These are phyloP conservation scores for Tylopilus rubrobrunneus DNA, from an alignment of 768 basidiomycete genomes.

Conservation along the genomic window DNA sequence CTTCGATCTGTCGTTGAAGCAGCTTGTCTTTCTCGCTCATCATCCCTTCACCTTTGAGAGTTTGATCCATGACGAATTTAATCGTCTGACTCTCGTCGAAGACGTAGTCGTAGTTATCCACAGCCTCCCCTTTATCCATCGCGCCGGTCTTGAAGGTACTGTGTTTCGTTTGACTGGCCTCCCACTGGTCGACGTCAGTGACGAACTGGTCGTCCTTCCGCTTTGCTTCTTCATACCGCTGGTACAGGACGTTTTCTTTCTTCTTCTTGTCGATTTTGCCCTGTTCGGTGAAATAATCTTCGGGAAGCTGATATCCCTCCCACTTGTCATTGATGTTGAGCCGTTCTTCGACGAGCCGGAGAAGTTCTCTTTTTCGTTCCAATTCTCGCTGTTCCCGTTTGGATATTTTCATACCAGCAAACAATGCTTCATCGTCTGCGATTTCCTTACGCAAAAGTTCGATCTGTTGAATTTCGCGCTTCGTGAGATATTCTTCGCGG, in stretches of 20 bases:
- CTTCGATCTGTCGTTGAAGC: constrained; percentile 84
- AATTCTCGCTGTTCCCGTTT: constrained; percentile 78
- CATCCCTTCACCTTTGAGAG: constrained; percentile 59
- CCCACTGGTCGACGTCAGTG: constrained; percentile 98
- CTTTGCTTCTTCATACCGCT: constrained; percentile 92
- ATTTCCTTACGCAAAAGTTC: constrained; percentile 92
- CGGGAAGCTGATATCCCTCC: constrained; percentile 95
- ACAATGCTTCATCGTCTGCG: constrained; percentile 88
- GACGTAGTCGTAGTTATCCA: constrained; percentile 93
- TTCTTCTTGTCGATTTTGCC: constrained; percentile 98
- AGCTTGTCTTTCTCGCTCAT: constrained; percentile 85
- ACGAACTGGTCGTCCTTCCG: constrained; percentile 92
- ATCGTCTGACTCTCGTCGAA: constrained; percentile 98
- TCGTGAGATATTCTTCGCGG: constrained; percentile 93
- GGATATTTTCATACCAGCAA: constrained; percentile 86
- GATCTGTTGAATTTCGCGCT: constrained; percentile 94
- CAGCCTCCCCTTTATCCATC: constrained; percentile 78
- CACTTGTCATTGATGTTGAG: constrained; percentile 92
- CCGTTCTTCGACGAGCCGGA: constrained; percentile 90
- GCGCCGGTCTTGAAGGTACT: constrained; percentile 91
- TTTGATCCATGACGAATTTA: constrained; percentile 85
- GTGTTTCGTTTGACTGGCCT: constrained; percentile 83
- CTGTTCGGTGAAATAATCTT: constrained; percentile 97
- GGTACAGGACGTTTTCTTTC: constrained; percentile 87
- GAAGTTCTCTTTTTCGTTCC: constrained; percentile 87